These are phyloP conservation scores for Umbilicus rupestris DNA, from an alignment of 164 flowering plant species.

Conservation along the genomic window DNA sequence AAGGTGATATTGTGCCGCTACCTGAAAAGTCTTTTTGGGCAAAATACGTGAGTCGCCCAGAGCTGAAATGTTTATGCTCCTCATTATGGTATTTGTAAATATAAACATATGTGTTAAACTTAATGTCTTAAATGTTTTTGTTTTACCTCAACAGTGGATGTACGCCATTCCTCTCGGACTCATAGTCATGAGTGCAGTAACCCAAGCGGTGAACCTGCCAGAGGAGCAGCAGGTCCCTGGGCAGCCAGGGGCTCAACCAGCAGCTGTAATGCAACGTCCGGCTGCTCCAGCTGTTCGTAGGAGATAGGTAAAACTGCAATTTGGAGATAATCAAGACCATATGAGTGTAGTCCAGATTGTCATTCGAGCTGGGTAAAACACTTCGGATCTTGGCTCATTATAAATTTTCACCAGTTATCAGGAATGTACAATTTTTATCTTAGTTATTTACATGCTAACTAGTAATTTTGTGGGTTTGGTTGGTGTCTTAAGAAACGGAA, in stretches of 20 bases:
- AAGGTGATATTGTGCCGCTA: constrained; percentile 56
- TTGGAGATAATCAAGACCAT: no score
- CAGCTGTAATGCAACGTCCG: constrained; percentile 39
- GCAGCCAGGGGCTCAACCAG: constrained; percentile 32
- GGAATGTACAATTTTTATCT: no score
- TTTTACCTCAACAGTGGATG: constrained; percentile 80
- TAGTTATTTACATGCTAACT: no score
- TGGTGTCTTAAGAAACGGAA: no score
- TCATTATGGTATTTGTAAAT: background rate
- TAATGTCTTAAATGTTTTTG: background rate
- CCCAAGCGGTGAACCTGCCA: constrained; percentile 94
- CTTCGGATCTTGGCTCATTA: no score
- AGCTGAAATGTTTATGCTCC: background rate
- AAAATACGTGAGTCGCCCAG: constrained; percentile 72
- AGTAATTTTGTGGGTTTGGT: no score
- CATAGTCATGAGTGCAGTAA: constrained; percentile 80
- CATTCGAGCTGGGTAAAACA: no score
- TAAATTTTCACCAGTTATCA: no score
- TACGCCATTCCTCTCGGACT: constrained; percentile 89
- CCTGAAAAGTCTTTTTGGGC: constrained; percentile 96
- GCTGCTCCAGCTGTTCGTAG: constrained; percentile 53
- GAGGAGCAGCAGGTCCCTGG: constrained; percentile 76
- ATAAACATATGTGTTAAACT: background rate
- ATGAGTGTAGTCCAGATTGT: background rate
- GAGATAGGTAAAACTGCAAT: constrained; percentile 33